These are phyloP conservation scores for Heterobasidion annosum DNA, from an alignment of 1,284 basidiomycete species.

Conservation along the genomic window DNA sequence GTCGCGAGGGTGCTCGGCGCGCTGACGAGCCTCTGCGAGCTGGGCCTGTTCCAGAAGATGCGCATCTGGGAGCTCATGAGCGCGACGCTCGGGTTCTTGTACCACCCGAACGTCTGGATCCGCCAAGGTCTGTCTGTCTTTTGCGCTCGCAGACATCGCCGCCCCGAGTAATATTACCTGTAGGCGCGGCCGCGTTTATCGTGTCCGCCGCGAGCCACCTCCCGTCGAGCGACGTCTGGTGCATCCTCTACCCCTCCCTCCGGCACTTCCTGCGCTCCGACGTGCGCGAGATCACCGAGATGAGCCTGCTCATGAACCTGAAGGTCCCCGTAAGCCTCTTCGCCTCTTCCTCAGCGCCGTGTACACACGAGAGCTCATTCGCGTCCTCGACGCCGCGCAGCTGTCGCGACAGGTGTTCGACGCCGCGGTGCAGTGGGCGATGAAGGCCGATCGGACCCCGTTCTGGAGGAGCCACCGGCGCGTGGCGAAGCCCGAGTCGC, in stretches of 20 bases:
- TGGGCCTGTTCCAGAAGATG: slow-evolving; percentile 84
- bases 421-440: slow-evolving; percentile 83
- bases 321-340: slow-evolving; percentile 61
- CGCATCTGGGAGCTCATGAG: slow-evolving; percentile 93
- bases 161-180: neutral
- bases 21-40: slow-evolving; percentile 78
- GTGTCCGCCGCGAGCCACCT: slow-evolving; percentile 76
- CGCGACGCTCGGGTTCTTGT: slow-evolving; percentile 80
- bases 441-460: slow-evolving; percentile 62
- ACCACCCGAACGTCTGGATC: slow-evolving; percentile 97
- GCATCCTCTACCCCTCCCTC: slow-evolving; percentile 88
- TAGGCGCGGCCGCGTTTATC: slow-evolving; percentile 83
- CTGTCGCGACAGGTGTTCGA: slow-evolving; percentile 76
- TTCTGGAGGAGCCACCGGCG: slow-evolving; percentile 66
- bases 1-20: slow-evolving; percentile 82
- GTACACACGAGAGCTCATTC: too few species aligned
- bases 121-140: slow-evolving; percentile 57
- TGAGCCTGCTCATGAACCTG: slow-evolving; percentile 65
- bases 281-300: slow-evolving; percentile 69
- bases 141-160: neutral
- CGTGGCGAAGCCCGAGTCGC: slow-evolving; percentile 47
- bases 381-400: slow-evolving; percentile 25
- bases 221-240: slow-evolving; percentile 87
- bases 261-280: slow-evolving; percentile 84
- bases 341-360: neutral